Evolutionary conservation across 306 rosid species (phyloP).

Genomic region (Lithocarpus polystachyus): DNA sequence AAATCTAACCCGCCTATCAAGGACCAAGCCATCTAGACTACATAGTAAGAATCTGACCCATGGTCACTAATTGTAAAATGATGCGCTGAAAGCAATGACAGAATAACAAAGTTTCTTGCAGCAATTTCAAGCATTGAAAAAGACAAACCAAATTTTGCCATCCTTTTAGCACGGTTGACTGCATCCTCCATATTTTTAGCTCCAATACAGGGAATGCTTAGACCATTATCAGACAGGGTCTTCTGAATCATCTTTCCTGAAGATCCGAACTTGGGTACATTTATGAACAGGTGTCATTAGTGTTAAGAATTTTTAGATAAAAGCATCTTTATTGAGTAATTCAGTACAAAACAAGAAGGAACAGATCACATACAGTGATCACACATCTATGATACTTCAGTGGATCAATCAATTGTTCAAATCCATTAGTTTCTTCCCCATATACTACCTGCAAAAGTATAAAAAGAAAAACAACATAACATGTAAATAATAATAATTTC

Average conservation of each 20-base stretch:
- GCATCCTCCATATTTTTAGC: conserved; percentile 25
- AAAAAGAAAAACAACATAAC: not conserved
- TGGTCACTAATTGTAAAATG: not conserved
- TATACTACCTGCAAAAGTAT: conserved; percentile 16
- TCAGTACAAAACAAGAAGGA: not conserved
- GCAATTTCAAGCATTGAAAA: not conserved
- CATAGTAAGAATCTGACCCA: not conserved
- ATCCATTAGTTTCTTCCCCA: conserved; percentile 25
- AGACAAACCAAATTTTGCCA: conserved; percentile 27
- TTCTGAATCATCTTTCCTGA: conserved; percentile 27
- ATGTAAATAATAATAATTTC: not conserved
- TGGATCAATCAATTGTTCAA: conserved; percentile 31
- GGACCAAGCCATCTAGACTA: not conserved
- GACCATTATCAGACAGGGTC: conserved; percentile 19
- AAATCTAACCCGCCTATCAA: too few species aligned
- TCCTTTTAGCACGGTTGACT: conserved; percentile 17
- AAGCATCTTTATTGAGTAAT: not conserved
- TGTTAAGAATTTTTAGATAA: not conserved
- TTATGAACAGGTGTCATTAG: not conserved
- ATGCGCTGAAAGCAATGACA: not conserved
- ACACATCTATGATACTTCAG: conserved; percentile 32
- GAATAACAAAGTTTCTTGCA: not conserved
- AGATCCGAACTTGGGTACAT: conserved; percentile 20
- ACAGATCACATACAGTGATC: conserved; percentile 23
- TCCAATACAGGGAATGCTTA: conserved; percentile 26